Evolutionary conservation across 805 yeast genomes (phyloP).

Genomic region (Ogataea nonfermentans): DNA sequence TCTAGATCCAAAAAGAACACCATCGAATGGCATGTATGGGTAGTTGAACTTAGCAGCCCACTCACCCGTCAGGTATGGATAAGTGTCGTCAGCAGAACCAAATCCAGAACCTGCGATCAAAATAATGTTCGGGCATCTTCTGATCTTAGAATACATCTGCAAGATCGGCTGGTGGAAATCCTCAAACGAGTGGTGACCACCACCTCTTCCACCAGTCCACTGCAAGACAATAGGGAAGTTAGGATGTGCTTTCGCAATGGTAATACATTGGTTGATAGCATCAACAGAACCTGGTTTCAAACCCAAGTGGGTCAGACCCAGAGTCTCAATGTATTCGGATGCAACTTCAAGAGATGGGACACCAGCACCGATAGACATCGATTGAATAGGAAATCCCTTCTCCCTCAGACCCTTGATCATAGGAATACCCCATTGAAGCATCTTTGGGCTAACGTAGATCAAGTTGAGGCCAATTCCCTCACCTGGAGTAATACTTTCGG

Average conservation of each 20-base stretch:
- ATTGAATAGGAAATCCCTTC: constrained; percentile 93
- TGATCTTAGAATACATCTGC: constrained; percentile 92
- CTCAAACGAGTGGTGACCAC: constrained; percentile 99
- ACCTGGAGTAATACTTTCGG: constrained; percentile 72
- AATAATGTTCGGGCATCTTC: constrained; percentile 86
- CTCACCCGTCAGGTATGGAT: constrained; percentile 95
- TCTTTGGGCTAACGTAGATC: constrained; percentile 94
- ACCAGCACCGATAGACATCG: constrained; percentile 98
- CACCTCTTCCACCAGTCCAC: constrained; percentile 99
- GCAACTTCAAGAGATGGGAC: constrained; percentile 98
- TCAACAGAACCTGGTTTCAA: constrained; percentile 98
- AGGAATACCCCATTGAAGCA: constrained; percentile 99
- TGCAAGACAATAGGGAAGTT: constrained; percentile 94
- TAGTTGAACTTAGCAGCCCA: constrained; percentile 88
- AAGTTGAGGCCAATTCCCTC: constrained; percentile 88
- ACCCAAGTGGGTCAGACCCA: constrained; percentile 91
- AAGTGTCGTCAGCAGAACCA: constrained; percentile 95
- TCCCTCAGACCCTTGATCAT: constrained; percentile 84
- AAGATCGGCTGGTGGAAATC: constrained; percentile 98
- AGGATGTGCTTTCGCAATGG: constrained; percentile 95
- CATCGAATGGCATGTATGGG: constrained; percentile 99
- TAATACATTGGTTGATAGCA: constrained; percentile 79
- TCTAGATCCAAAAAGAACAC: constrained; percentile 92
- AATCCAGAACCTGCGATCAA: constrained; percentile 98
- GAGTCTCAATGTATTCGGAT: constrained; percentile 87